phyloP scores from a whole-genome alignment of 169 alveolate genomes.

The Cytauxzoon felis region DNA sequence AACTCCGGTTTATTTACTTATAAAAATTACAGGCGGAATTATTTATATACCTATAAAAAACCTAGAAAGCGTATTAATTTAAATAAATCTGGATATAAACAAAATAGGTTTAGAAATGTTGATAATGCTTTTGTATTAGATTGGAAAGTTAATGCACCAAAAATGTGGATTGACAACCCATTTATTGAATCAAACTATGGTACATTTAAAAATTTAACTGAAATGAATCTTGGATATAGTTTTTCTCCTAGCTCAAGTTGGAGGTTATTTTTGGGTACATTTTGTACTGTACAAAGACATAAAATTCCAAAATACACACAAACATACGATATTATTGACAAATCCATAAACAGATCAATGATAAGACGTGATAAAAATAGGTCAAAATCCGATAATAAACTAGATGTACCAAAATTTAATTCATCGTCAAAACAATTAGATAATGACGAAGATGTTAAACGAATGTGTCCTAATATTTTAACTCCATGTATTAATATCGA shows the following conservation, averaged over 20 bases:
- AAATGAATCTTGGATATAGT: conserved; percentile 17
- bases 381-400: background rate
- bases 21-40: too few relatives aligned
- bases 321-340: conserved; percentile 19
- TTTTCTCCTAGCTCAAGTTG: conserved; percentile 27
- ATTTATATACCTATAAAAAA: too few relatives aligned
- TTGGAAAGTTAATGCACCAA: too few relatives aligned
- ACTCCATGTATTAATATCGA: too few relatives aligned
- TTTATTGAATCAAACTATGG: background rate
- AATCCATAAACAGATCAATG: background rate
- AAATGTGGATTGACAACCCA: background rate
- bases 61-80: too few relatives aligned
- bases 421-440: too few relatives aligned
- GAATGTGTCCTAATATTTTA: too few relatives aligned
- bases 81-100: background rate
- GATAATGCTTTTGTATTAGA: background rate
- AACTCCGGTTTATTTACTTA: too few relatives aligned
- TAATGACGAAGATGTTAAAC: too few relatives aligned
- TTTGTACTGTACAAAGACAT: conserved; percentile 22
- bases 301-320: background rate
- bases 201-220: background rate
- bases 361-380: background rate
- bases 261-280: conserved; percentile 38
- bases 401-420: too few relatives aligned
- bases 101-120: background rate